Base-by-base conservation (phyloP, 768 basidiomycete species). In the Kwoniella dejecticola region DNA sequence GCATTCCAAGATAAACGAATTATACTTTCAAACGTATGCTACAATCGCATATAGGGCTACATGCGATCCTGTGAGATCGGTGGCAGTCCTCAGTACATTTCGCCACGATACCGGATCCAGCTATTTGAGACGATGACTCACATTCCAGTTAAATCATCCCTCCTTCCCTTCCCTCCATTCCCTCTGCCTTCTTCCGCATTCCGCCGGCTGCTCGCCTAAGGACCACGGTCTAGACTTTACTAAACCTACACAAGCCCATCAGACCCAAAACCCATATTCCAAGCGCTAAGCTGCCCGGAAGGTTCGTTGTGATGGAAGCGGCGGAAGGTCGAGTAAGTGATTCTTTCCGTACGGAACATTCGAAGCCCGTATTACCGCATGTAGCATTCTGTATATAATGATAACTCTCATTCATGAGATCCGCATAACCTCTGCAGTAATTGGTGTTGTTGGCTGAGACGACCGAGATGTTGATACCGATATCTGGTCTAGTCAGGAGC, bases 321-420 rank as follows among this genome's bases (percentile, higher is more conserved):
- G 15, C 6, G 38, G 53, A 38, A 12, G 19, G 13, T 46, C 42
- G 23, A 24, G 12, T 13, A 29, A 3, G 21, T 8, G 46, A 24
- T 13, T 47, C 13, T 48, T 48, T 48, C 17, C 48, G 15, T 15
- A n/a, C 3, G 6, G 48, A 24, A 31, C 48, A 50, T 50, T 50
- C 21, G 30, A 57, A 47, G 3, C 33, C 46, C 13, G 56, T 48
- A 36, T 46, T 24, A 7, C 26, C 24, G 23, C 56, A 57, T 26
- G 44, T 57, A 10, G 17, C 44, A 46, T 48, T 57, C 19, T 19
- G 29, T 3, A 47, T 36, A 19, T 15, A 36, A 6, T 17, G 10
- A 30, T 57, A 57, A 46, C 56, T 57, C 7, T 23, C 8, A 29
- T 57, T 57, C 13, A 46, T 46, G 2, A 36, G 17, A 19, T 38